These are phyloP conservation scores for Pythium coloratum DNA, from an alignment of 352 stramenopile species.

Conservation along the genomic window DNA sequence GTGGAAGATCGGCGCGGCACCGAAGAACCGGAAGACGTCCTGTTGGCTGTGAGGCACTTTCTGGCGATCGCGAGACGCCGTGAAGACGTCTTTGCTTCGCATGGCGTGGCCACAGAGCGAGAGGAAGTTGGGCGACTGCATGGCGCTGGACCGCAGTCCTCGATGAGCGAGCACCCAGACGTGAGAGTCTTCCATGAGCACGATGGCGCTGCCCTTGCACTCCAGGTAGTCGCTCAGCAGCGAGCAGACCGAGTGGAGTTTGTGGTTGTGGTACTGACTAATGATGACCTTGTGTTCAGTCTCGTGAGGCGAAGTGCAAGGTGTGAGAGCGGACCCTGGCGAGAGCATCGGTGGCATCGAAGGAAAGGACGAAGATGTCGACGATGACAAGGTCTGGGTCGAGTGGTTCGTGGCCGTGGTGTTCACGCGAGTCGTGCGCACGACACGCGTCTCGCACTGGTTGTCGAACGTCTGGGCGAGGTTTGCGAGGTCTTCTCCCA, in stretches of 20 bases:
- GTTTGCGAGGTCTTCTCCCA: slow-evolving; percentile 46
- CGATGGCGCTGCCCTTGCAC: slow-evolving; percentile 62
- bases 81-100: slow-evolving; percentile 46
- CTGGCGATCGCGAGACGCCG: slow-evolving; percentile 38
- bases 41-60: slow-evolving; percentile 27
- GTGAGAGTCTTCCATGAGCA: slow-evolving; percentile 55
- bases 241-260: slow-evolving; percentile 71
- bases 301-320: slow-evolving; percentile 31
- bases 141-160: slow-evolving; percentile 44
- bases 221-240: slow-evolving; percentile 72
- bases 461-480: slow-evolving; percentile 44
- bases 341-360: slow-evolving; percentile 10
- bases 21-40: slow-evolving; percentile 63
- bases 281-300: slow-evolving; percentile 61
- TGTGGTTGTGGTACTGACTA: slow-evolving; percentile 69
- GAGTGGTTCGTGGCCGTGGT: not conserved
- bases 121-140: slow-evolving; percentile 59
- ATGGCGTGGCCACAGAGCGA: slow-evolving; percentile 55
- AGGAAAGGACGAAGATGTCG: slow-evolving; percentile 7
- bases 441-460: slow-evolving; percentile 24
- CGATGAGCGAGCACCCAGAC: slow-evolving; percentile 72
- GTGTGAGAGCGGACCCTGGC: slow-evolving; percentile 36
- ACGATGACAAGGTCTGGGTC: not conserved
- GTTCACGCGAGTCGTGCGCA: slow-evolving; percentile 7
- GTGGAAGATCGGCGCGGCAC: slow-evolving; percentile 47